Base-by-base conservation (phyloP, 345 rosid genomes). In the Brassica napus region DNA sequence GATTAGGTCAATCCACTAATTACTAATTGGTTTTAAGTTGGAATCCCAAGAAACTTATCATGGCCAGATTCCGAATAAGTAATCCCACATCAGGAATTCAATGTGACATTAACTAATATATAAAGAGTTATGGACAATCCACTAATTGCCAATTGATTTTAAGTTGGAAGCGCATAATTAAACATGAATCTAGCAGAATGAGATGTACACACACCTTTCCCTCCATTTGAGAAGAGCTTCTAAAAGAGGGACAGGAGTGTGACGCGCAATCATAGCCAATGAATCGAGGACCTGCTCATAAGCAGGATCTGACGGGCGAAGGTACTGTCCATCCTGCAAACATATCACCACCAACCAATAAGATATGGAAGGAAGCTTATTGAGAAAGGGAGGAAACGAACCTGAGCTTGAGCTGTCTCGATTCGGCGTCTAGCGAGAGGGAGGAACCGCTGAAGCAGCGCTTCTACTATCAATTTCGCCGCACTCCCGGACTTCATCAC, bases 391-490 rank as follows among this genome's bases (percentile, higher is more conserved):
- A 39, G 47, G 47, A 49, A 70, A 69, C 54, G 58, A 80, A 75
- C 98, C 97, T 95, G 99, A 73, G 97, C 98, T 72, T 95, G 99
- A 72, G 99, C 99, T 2, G 99, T 95, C 85, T 95, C 99, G 74
- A 95, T 93, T 74, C 97, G 98, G 14, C 99, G 97, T 73, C 99
- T 76, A 3, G 98, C 99, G 52, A 93, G 97, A 23, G 99, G 99
- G 4, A 95, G 90, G 79, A 95, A 95, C 35, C 96, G 94, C 84
- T 93, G 99, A 65, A 95, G 90, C 79, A 95, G 82, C 55, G 99
- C 97, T 77, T 93, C 98, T 59, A 95, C 99, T 62, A 95, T 93
- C 88, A 91, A 79, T 83, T 93, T 95, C 54, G 98, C 99, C 6
- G 97, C 97, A 78, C 97, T 89, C 59, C 94, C 97, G 4, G 95